Evolutionary conservation across 805 yeast genomes (phyloP).

Genomic region (Ogataea glucozyma): DNA sequence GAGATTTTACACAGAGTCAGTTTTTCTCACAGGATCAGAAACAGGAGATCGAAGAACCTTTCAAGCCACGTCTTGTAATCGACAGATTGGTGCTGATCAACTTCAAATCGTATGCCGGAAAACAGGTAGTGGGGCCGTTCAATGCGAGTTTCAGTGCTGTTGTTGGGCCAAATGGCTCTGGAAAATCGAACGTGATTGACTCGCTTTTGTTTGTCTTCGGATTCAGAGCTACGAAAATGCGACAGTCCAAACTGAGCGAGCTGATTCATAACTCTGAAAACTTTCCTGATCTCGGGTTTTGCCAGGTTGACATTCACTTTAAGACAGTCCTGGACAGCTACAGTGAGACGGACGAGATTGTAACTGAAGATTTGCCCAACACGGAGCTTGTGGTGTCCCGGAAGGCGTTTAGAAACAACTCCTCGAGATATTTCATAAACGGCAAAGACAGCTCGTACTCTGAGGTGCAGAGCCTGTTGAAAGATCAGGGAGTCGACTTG

Average conservation of each 20-base stretch:
- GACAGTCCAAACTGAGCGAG: conserved; percentile 91
- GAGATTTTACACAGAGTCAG: conserved; percentile 10
- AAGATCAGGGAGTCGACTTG: conserved; percentile 84
- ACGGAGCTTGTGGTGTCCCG: conserved; percentile 74
- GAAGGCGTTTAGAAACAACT: conserved; percentile 72
- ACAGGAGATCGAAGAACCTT: conserved; percentile 15
- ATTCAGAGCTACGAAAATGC: conserved; percentile 92
- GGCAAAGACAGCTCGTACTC: conserved; percentile 68
- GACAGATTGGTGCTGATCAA: conserved; percentile 71
- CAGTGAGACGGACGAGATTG: conserved; percentile 25
- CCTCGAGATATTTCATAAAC: conserved; percentile 78
- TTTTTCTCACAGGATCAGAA: conserved; percentile 12
- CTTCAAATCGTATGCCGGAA: conserved; percentile 95
- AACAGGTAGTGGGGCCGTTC: conserved; percentile 92
- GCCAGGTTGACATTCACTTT: conserved; percentile 92
- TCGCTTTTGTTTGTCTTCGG: conserved; percentile 98
- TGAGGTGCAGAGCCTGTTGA: conserved; percentile 73
- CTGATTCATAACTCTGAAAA: conserved; percentile 88
- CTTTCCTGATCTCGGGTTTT: conserved; percentile 62
- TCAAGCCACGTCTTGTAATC: conserved; percentile 64
- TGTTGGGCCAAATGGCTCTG: conserved; percentile 98
- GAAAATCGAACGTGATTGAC: conserved; percentile 96
- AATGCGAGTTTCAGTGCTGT: conserved; percentile 93
- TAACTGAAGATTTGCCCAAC: conserved; percentile 48
- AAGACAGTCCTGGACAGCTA: conserved; percentile 63